Conservation (phyloP, 2,329 filamentous ascomycete genomes). For the Ophiostoma sp. region DNA sequence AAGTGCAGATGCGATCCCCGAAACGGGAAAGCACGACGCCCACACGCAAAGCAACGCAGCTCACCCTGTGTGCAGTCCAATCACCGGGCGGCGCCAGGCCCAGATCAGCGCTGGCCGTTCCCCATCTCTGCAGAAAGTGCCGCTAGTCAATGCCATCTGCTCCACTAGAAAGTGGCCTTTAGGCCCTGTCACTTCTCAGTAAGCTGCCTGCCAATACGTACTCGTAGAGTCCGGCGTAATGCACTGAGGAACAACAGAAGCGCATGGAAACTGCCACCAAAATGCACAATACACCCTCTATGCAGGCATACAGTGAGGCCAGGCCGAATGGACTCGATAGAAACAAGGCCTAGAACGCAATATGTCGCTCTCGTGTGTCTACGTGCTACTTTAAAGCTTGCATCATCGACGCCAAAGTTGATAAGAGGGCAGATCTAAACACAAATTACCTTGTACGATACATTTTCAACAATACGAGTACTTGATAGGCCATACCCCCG, state of each 20-base stretch:
- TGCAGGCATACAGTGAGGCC: not conserved
- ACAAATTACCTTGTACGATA: not conserved
- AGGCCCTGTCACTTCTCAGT: not conserved
- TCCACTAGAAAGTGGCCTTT: not conserved
- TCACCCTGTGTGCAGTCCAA: not conserved
- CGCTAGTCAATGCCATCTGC: not conserved
- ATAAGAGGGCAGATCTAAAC: not conserved
- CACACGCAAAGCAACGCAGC: not conserved
- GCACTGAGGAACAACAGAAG: not conserved
- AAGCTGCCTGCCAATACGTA: conserved; percentile 9
- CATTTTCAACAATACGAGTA: not conserved
- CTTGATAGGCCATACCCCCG: not conserved
- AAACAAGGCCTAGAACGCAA: not conserved
- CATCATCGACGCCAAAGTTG: not conserved
- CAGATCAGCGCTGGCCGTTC: not conserved
- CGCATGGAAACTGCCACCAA: conserved; percentile 3
- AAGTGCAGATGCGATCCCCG: conserved; percentile 2
- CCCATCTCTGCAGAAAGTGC: conserved; percentile 7
- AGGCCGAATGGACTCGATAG: no score
- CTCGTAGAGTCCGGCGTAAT: not conserved
- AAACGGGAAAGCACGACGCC: conserved; percentile 9
- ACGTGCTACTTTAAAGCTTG: not conserved
- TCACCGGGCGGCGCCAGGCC: not conserved
- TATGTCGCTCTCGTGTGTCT: not conserved
- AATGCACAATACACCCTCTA: no score